Percentiles rank a stretch among this genome's conserved stretches.
These are phyloP conservation scores for Lupinus albus DNA, from an alignment of 306 rosid genomes.

Conservation along the genomic window DNA sequence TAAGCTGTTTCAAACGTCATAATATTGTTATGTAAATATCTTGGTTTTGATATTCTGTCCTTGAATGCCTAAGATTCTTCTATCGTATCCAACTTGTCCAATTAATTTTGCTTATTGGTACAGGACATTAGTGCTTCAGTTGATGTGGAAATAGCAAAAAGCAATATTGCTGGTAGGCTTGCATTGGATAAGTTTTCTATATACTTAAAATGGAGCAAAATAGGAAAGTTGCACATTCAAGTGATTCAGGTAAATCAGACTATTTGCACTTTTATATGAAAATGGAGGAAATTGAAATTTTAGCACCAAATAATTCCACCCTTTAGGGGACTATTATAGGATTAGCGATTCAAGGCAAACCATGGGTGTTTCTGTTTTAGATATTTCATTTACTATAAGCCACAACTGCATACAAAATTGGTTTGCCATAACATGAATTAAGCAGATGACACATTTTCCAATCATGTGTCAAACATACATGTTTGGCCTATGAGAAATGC, in stretches of 20 bases:
- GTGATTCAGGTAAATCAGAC: slow-evolving; percentile 64
- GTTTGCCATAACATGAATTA: not conserved
- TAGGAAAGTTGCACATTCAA: slow-evolving; percentile 63
- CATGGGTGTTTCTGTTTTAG: not conserved
- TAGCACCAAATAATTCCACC: not conserved
- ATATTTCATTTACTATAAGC: not conserved
- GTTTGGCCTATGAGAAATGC: no score
- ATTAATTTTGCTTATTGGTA: slow-evolving; percentile 38
- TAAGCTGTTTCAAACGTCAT: no score
- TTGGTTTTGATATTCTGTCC: not conserved
- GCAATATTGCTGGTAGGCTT: slow-evolving; percentile 59
- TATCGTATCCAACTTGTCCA: slow-evolving; percentile 21
- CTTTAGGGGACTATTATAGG: not conserved
- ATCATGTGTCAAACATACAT: not conserved
- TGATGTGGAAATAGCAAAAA: slow-evolving; percentile 50
- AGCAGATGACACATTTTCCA: not conserved
- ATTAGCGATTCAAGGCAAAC: not conserved
- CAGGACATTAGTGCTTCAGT: slow-evolving; percentile 72
- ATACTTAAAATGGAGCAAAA: slow-evolving; percentile 78
- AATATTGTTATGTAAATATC: not conserved
- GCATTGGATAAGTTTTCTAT: slow-evolving; percentile 56
- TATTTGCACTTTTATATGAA: not conserved
- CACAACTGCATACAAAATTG: not conserved
- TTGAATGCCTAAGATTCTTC: not conserved
- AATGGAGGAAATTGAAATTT: slow-evolving; percentile 4